Base-by-base conservation (phyloP, 2,329 filamentous ascomycete species). In the Pseudomassariella vexata region DNA sequence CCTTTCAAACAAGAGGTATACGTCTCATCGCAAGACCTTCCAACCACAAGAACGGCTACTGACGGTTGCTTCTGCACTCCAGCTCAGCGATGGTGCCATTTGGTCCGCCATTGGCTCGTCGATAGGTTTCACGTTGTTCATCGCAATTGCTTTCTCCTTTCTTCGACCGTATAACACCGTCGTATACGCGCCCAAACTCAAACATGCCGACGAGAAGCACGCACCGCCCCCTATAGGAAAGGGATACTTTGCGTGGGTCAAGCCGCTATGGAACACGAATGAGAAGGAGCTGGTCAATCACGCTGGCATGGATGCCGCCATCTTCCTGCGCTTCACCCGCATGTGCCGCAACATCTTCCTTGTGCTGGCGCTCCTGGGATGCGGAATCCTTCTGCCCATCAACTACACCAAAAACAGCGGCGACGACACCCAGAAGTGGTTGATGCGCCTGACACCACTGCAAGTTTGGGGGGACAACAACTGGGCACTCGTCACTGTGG, bases 331-430 rank as follows among this genome's bases (percentile, higher is more conserved):
- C 32, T 89, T 95, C 50, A 76, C 81, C 30, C 74, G 80, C 45
- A 96, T 98, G 92, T 85, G 85, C 52, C 80, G 92, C 38, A 92
- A 95, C 55, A 85, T 96, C 42, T 95, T 96, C 53, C 53, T 84
- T 18, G 62, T 76, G 6, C 62, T 95, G 34, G 73, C 79, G 18
- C 42, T 94, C 6, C 57, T 94, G 19, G 87, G 85, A 12, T 82
- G 85, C 44, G 69, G 68, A 32, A 76, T 96, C 38, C 69, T 95
- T 42, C 79, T 95, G 23, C 92, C 92, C 0, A 64, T 94, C 48
- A 90, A 95, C 51, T 59, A 85, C 38, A 62, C 64, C 6, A 62
- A 72, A 35, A 72, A 66, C 32, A 55, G 58, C 16, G 52, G 55
- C 14, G 44, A 43, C 5, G 37, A 49, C 6, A 34, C 50, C 29